phyloP scores from a whole-genome alignment of 2,329 filamentous ascomycete genomes.

The Eurotiales sp. region DNA sequence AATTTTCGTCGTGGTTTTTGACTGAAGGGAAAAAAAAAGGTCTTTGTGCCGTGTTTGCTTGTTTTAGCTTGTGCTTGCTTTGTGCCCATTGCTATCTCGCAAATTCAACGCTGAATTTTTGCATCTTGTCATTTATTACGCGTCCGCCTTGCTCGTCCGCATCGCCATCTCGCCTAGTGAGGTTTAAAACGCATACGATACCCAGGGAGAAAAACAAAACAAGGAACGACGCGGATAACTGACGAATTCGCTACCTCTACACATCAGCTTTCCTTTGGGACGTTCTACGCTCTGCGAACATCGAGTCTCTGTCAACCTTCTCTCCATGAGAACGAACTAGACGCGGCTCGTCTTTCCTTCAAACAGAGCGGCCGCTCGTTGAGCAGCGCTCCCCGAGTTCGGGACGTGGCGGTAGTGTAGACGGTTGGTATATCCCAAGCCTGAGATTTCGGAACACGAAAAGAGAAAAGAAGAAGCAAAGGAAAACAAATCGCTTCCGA shows the following conservation, averaged over 20 bases:
- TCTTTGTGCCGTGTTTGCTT: constrained; percentile 11
- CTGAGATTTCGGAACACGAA: constrained; percentile 2
- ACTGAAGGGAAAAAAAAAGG: constrained; percentile 1
- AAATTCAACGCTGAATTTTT: not conserved
- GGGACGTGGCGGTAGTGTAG: constrained; percentile 39
- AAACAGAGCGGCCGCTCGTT: constrained; percentile 38
- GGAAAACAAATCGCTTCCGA: not conserved
- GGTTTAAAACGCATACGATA: not conserved
- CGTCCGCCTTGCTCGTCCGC: not conserved
- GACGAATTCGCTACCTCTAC: not conserved
- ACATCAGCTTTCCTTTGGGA: not conserved
- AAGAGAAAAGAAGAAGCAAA: constrained; percentile 1
- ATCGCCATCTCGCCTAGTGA: not conserved
- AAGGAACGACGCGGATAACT: not conserved
- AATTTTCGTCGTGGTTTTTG: constrained; percentile 16
- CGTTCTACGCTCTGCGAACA: not conserved
- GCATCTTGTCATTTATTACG: not conserved
- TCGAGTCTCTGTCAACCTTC: constrained; percentile 20
- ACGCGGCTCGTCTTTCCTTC: constrained; percentile 23
- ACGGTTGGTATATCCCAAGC: constrained; percentile 32
- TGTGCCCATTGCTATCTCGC: constrained; percentile 4
- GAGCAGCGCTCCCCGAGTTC: constrained; percentile 36
- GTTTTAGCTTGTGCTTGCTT: not conserved
- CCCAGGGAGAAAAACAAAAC: not conserved
- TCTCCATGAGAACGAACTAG: constrained; percentile 41